These are phyloP conservation scores for Russula emetica DNA, from an alignment of 768 basidiomycete species.

Conservation along the genomic window DNA sequence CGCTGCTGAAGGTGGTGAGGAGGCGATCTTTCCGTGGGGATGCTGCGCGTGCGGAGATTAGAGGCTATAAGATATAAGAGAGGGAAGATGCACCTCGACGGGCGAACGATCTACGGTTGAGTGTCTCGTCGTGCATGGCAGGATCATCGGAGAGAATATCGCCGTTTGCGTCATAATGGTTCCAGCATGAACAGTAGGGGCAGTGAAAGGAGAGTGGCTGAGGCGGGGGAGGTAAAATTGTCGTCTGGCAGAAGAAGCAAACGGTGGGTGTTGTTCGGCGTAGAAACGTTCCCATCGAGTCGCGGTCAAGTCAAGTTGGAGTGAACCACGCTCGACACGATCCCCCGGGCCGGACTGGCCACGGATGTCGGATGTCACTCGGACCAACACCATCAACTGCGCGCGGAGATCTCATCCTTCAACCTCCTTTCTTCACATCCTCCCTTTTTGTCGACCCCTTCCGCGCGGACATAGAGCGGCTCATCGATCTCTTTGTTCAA, in stretches of 20 bases:
- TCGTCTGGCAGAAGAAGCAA: slow-evolving; percentile 71
- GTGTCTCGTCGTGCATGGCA: slow-evolving; percentile 76
- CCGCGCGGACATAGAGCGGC: slow-evolving; percentile 55
- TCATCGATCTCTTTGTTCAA: slow-evolving; percentile 53
- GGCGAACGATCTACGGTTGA: slow-evolving; percentile 68
- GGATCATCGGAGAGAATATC: slow-evolving; percentile 83
- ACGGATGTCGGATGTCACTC: slow-evolving; percentile 42
- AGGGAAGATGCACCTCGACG: slow-evolving; percentile 53
- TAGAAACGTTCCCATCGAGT: slow-evolving; percentile 42
- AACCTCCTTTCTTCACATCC: slow-evolving; percentile 76
- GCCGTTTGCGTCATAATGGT: slow-evolving; percentile 64
- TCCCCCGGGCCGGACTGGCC: not conserved
- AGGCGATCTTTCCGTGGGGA: slow-evolving; percentile 67
- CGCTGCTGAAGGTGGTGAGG: slow-evolving; percentile 53
- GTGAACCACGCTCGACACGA: not conserved
- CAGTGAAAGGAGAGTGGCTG: slow-evolving; percentile 62
- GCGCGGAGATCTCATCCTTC: slow-evolving; percentile 60
- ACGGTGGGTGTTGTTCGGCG: slow-evolving; percentile 44
- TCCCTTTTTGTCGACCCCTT: slow-evolving; percentile 63
- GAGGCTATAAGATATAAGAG: slow-evolving; percentile 5
- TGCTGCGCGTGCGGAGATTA: slow-evolving; percentile 38
- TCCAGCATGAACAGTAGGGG: slow-evolving; percentile 65
- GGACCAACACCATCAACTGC: slow-evolving; percentile 52
- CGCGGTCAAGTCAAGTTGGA: not conserved
- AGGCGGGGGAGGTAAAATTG: slow-evolving; percentile 39